phyloP scores from a whole-genome alignment of 306 rosid genomes.

The Boehmeria nivea region DNA sequence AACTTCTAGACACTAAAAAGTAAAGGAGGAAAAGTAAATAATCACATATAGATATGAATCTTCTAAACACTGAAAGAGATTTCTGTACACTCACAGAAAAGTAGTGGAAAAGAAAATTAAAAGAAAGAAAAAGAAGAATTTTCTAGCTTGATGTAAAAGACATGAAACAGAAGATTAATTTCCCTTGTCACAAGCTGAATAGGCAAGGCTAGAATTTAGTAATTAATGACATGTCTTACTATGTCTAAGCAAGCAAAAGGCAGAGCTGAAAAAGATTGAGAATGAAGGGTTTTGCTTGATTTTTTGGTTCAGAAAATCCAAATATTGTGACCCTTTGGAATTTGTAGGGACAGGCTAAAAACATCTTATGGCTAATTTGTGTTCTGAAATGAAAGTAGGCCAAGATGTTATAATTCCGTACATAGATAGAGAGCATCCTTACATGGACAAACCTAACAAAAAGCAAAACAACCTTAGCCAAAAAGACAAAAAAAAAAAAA shows the following conservation, averaged over 20 bases:
- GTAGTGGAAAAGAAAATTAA: too few relatives aligned
- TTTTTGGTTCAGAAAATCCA: slow-evolving; percentile 2
- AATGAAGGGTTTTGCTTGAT: too few relatives aligned
- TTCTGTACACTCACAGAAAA: not conserved
- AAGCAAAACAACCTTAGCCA: not conserved
- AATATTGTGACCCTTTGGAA: slow-evolving; percentile 8
- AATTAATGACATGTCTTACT: slow-evolving; percentile 11
- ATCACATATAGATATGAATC: not conserved
- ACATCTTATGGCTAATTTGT: not conserved
- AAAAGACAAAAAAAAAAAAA: too few relatives aligned
- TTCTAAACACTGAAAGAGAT: not conserved
- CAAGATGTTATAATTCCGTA: not conserved
- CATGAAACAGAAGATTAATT: not conserved
- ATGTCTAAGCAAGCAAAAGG: not conserved
- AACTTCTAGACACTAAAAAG: not conserved
- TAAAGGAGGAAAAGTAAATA: not conserved
- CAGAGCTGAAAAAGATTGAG: too few relatives aligned
- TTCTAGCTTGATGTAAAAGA: not conserved
- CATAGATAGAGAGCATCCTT: not conserved
- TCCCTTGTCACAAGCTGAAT: not conserved
- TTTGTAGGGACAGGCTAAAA: not conserved
- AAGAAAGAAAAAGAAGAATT: too few relatives aligned
- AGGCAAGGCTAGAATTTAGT: not conserved
- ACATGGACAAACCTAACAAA: not conserved
- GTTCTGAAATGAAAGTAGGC: slow-evolving; percentile 1